Conservation (phyloP, 345 rosid genomes). For the Sisymbrium irio region DNA sequence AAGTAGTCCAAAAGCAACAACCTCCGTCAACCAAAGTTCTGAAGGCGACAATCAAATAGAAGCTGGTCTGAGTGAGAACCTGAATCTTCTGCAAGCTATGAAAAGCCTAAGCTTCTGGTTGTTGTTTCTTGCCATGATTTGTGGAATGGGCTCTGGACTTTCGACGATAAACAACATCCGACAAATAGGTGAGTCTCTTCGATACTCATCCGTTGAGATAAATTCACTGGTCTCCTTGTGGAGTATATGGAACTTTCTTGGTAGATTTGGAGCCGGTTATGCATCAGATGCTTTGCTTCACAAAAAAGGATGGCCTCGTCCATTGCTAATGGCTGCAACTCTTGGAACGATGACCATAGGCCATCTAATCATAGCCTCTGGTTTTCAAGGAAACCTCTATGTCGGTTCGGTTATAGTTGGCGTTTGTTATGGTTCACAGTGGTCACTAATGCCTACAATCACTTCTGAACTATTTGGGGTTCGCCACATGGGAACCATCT, state of each 20-base stretch:
- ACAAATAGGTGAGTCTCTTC: conserved; percentile 84
- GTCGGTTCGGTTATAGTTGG: conserved; percentile 72
- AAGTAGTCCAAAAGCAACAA: conserved; percentile 30
- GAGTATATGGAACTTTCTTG: conserved; percentile 93
- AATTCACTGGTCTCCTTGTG: conserved; percentile 67
- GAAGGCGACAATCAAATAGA: conserved; percentile 9
- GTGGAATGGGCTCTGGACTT: conserved; percentile 84
- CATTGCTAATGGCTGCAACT: conserved; percentile 66
- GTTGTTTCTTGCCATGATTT: conserved; percentile 68
- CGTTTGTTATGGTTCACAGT: conserved; percentile 75
- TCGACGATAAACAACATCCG: conserved; percentile 80
- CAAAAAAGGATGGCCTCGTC: conserved; percentile 69
- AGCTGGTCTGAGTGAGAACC: conserved; percentile 12
- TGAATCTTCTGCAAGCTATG: conserved; percentile 57
- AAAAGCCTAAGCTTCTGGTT: conserved; percentile 61
- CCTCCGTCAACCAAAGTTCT: conserved; percentile 23
- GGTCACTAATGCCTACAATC: conserved; percentile 87
- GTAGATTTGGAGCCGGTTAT: conserved; percentile 83
- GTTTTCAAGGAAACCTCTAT: conserved; percentile 60
- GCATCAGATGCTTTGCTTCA: conserved; percentile 68
- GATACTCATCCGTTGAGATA: conserved; percentile 56
- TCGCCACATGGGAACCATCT: conserved; percentile 80
- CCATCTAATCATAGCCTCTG: conserved; percentile 69
- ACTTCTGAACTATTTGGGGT: conserved; percentile 73
- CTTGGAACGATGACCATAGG: conserved; percentile 57